Percentiles rank a stretch among this genome's conserved stretches.
Evolutionary conservation across 768 basidiomycete genomes (phyloP).

Genomic region (Lenzites betulinus): DNA sequence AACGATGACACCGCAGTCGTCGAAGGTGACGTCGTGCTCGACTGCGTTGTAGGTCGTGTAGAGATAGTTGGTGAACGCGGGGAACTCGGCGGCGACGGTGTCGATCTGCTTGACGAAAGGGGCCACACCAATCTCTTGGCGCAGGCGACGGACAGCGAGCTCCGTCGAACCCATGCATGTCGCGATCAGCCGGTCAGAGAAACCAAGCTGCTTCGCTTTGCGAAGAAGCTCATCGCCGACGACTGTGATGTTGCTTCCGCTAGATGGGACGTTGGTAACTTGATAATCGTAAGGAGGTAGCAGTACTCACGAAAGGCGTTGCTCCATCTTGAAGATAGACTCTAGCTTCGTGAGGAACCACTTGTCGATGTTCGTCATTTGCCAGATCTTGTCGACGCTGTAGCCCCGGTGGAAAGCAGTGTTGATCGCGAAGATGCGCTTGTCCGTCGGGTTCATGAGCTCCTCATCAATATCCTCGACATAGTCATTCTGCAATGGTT

Average conservation of each 20-base stretch:
- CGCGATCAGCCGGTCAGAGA: constrained; percentile 92
- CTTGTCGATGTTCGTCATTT: constrained; percentile 97
- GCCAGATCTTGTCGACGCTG: constrained; percentile 93
- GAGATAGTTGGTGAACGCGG: constrained; percentile 97
- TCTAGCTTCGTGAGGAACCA: constrained; percentile 95
- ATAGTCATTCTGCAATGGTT: constrained; percentile 68
- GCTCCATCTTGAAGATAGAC: constrained; percentile 82
- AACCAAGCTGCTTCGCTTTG: constrained; percentile 91
- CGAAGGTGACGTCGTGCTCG: constrained; percentile 88
- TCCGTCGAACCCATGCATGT: constrained; percentile 84
- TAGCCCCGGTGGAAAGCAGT: constrained; percentile 92
- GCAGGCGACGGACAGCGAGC: constrained; percentile 86
- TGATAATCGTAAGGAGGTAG: not conserved
- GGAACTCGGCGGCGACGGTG: constrained; percentile 98
- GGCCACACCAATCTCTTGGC: constrained; percentile 78
- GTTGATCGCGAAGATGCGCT: constrained; percentile 95
- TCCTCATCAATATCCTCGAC: constrained; percentile 94
- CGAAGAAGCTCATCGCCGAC: constrained; percentile 65
- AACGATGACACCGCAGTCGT: constrained; percentile 94
- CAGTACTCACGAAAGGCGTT: constrained; percentile 64
- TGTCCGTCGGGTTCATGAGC: constrained; percentile 92
- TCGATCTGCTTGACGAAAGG: constrained; percentile 99
- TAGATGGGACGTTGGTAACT: constrained; percentile 32
- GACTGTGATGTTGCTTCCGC: constrained; percentile 63
- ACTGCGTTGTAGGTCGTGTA: constrained; percentile 98